phyloP scores from a whole-genome alignment of 306 rosid genomes.

The Pterocarpus macrocarpus region DNA sequence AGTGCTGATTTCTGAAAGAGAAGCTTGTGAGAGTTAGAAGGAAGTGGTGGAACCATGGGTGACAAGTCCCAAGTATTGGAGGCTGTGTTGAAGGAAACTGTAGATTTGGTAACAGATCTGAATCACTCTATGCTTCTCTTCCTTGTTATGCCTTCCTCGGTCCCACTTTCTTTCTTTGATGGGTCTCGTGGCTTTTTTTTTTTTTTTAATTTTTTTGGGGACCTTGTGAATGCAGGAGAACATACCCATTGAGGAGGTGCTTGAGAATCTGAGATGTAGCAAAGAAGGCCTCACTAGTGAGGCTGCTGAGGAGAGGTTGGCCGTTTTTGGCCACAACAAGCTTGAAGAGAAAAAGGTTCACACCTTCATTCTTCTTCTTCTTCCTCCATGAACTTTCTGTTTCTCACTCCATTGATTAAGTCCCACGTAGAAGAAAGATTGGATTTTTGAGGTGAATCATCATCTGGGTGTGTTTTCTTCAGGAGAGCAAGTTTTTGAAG shows the following conservation, averaged over 20 bases:
- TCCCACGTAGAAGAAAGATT: background rate
- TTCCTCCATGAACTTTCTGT: background rate
- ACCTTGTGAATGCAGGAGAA: conserved; percentile 77
- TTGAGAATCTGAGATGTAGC: conserved; percentile 97
- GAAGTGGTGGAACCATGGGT: conserved; percentile 51
- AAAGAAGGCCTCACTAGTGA: conserved; percentile 83
- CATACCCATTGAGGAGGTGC: conserved; percentile 94
- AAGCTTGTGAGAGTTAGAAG: conserved; percentile 33
- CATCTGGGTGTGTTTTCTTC: conserved; percentile 48
- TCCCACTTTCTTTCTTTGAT: conserved; percentile 22
- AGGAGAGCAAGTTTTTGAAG: conserved; percentile 93
- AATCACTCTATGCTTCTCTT: conserved; percentile 17
- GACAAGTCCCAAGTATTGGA: conserved; percentile 87
- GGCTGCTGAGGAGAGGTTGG: conserved; percentile 90
- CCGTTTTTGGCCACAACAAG: conserved; percentile 92
- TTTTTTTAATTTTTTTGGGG: background rate
- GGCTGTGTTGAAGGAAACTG: conserved; percentile 94
- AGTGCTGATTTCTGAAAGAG: conserved; percentile 50
- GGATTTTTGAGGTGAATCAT: conserved; percentile 35
- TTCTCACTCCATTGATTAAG: background rate
- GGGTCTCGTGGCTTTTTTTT: background rate
- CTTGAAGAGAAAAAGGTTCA: conserved; percentile 90
- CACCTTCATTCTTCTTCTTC: too few species aligned
- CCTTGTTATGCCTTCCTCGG: conserved; percentile 22
- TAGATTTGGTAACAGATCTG: conserved; percentile 98